These are phyloP conservation scores for Fomitopsis serialis DNA, from an alignment of 768 basidiomycete species.

Conservation along the genomic window DNA sequence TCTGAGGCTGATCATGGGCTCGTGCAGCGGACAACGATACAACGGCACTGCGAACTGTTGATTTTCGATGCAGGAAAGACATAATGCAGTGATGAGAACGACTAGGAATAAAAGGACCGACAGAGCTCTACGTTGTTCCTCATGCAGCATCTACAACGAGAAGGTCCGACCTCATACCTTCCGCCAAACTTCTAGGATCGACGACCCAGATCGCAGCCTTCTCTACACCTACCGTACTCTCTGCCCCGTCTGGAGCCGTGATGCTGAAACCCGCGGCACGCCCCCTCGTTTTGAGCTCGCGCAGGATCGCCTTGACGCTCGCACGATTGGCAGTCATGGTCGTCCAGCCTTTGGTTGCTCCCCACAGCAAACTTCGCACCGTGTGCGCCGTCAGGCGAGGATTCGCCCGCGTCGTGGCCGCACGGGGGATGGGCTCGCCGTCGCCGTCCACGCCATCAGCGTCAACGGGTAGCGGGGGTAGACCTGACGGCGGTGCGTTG, in stretches of 20 bases:
- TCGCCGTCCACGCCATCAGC: neutral
- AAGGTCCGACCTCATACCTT: slow-evolving; percentile 40
- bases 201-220: slow-evolving; percentile 63
- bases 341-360: slow-evolving; percentile 68
- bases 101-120: no score
- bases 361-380: slow-evolving; percentile 64
- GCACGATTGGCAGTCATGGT: slow-evolving; percentile 84
- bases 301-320: slow-evolving; percentile 70
- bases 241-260: slow-evolving; percentile 13
- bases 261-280: slow-evolving; percentile 13
- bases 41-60: no score
- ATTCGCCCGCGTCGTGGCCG: slow-evolving; percentile 47
- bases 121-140: no score
- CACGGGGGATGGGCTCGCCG: slow-evolving; percentile 42
- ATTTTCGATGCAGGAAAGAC: no score
- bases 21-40: no score
- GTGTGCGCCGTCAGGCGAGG: slow-evolving; percentile 73
- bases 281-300: slow-evolving; percentile 48
- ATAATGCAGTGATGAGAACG: no score
- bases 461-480: slow-evolving; percentile 6
- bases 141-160: neutral
- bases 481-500: slow-evolving; percentile 31
- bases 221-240: slow-evolving; percentile 16
- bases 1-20: no score
- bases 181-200: slow-evolving; percentile 76